Conservation (phyloP, 192 early-diverging fungal species). For the Entrophospora sp. region DNA sequence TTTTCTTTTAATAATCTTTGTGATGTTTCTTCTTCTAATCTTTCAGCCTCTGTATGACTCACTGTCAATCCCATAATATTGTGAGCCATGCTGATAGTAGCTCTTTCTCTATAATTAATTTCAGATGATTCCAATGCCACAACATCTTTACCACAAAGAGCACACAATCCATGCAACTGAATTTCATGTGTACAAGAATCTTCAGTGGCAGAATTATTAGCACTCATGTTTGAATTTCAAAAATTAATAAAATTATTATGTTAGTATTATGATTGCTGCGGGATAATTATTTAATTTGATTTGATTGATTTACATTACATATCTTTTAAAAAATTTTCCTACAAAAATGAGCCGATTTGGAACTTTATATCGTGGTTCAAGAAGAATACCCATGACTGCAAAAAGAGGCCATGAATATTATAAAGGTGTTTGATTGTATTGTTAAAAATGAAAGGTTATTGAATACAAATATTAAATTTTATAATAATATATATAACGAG, state of each 20-base stretch:
- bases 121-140: constrained; percentile 26
- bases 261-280: background rate
- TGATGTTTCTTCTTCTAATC: constrained; percentile 61
- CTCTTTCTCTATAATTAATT: constrained; percentile 40
- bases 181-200: constrained; percentile 68
- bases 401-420: constrained; percentile 53
- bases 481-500: background rate
- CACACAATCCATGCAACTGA: constrained; percentile 71
- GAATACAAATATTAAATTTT: background rate
- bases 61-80: constrained; percentile 62
- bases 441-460: background rate
- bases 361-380: background rate
- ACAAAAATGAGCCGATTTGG: background rate
- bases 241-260: background rate
- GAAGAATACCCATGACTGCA: constrained; percentile 40
- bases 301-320: background rate
- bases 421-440: constrained; percentile 33
- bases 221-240: background rate
- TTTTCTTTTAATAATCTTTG: constrained; percentile 51
- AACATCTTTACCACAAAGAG: constrained; percentile 69
- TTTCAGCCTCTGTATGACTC: constrained; percentile 56
- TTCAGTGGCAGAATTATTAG: background rate
- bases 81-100: constrained; percentile 74
- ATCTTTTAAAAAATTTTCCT: background rate
- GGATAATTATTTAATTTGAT: background rate